A percentile compares a stretch with the other conserved stretches of the same genome.
phyloP scores from a whole-genome alignment of 768 basidiomycete genomes.

The Erythrobasidium yunnanense region DNA sequence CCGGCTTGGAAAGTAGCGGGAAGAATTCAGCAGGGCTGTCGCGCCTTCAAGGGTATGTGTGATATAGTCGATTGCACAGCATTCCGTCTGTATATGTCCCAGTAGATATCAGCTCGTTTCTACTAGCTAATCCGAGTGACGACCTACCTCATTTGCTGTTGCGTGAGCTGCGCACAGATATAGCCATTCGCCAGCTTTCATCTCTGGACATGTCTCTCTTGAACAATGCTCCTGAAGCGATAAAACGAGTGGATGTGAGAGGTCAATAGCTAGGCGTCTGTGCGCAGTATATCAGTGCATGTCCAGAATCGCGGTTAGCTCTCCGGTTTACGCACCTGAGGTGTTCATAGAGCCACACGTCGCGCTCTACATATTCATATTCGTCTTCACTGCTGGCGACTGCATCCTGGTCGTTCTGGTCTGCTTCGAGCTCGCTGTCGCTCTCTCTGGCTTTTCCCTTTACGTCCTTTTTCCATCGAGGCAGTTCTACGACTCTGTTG shows the following conservation, averaged over 20 bases:
- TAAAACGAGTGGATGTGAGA: conserved; percentile 73
- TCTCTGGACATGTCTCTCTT: conserved; percentile 75
- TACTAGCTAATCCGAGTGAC: no score
- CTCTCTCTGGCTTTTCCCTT: conserved; percentile 30
- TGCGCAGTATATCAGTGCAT: background rate
- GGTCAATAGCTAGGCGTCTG: conserved; percentile 77
- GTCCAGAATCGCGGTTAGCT: background rate
- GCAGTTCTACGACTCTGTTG: conserved; percentile 64
- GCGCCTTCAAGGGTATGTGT: conserved; percentile 85
- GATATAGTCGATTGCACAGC: conserved; percentile 95
- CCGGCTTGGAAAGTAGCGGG: conserved; percentile 56
- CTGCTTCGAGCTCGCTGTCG: background rate
- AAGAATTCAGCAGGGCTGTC: conserved; percentile 78
- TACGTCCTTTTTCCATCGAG: conserved; percentile 40
- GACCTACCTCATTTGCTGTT: conserved; percentile 22
- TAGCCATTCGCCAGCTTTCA: conserved; percentile 98
- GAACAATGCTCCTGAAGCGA: conserved; percentile 79
- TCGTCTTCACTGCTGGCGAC: conserved; percentile 38
- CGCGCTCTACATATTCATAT: conserved; percentile 58
- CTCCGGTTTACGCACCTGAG: conserved; percentile 45
- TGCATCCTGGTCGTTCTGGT: conserved; percentile 41
- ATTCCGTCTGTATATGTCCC: conserved; percentile 46
- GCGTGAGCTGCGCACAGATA: conserved; percentile 90
- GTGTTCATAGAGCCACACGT: conserved; percentile 73
- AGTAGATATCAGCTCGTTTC: no score